These are phyloP conservation scores for Candida maltosa DNA, from an alignment of 805 yeast genomes.

Conservation along the genomic window DNA sequence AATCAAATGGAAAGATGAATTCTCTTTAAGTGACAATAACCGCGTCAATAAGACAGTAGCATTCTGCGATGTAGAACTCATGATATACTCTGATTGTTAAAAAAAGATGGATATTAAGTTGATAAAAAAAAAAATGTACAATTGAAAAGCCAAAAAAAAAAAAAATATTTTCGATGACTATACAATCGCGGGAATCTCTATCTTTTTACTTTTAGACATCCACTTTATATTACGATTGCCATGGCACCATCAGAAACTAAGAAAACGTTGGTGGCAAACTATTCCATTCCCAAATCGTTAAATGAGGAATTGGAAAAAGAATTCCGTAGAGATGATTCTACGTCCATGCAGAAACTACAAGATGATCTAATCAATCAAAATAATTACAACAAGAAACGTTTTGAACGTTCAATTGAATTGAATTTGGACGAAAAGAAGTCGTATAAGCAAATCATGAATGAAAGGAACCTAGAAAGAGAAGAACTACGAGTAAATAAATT, in stretches of 20 bases:
- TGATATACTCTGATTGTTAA: no score
- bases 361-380: conserved; percentile 10
- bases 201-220: no score
- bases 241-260: conserved; percentile 4
- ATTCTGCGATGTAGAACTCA: no score
- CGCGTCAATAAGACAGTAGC: conserved; percentile 59
- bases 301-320: conserved; percentile 19
- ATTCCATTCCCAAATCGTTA: conserved; percentile 29
- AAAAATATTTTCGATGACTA: no score
- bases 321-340: conserved; percentile 12
- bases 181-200: no score
- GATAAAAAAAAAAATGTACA: no score
- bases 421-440: conserved; percentile 23
- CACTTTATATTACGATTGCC: neutral
- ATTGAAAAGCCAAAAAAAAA: no score
- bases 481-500: conserved; percentile 21
- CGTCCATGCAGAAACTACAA: conserved; percentile 1
- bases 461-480: conserved; percentile 40
- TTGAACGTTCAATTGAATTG: conserved; percentile 21
- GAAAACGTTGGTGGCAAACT: conserved; percentile 24
- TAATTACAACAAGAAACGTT: conserved; percentile 28
- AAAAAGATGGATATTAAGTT: no score
- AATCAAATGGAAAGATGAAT: conserved; percentile 67
- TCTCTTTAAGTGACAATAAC: conserved; percentile 66
- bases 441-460: conserved; percentile 41